Conservation (phyloP, 257 asterid genomes). For the Ophiorrhiza pumila region DNA sequence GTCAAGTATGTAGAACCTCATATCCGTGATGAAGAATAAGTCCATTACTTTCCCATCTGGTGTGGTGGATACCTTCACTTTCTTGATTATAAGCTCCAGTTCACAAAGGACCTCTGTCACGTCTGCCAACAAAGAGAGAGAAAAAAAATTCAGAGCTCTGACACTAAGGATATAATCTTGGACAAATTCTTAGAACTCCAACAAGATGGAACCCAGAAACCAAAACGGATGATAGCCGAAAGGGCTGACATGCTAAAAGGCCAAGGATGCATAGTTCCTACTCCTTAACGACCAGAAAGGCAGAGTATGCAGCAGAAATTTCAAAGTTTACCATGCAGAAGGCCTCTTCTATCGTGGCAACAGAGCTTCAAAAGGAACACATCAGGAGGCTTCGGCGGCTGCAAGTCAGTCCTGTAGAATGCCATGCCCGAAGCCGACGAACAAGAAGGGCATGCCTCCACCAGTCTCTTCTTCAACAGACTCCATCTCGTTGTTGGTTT, state of each 20-base stretch:
- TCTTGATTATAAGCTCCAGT: conserved; percentile 72
- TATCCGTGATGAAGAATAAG: conserved; percentile 78
- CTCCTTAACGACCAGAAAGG: neutral
- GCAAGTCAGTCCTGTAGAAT: conserved; percentile 45
- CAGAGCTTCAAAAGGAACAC: conserved; percentile 78
- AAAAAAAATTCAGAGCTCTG: conserved; percentile 1
- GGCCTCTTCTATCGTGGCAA: conserved; percentile 63
- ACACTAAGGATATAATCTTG: conserved; percentile 14
- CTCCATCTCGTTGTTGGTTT: conserved; percentile 62
- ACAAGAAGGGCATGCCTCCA: conserved; percentile 81
- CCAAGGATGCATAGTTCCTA: neutral
- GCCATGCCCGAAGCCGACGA: conserved; percentile 61
- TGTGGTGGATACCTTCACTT: conserved; percentile 84
- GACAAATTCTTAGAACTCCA: conserved; percentile 11
- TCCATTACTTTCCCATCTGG: conserved; percentile 91
- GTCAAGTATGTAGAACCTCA: conserved; percentile 43
- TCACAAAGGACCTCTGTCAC: conserved; percentile 67
- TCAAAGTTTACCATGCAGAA: conserved; percentile 64
- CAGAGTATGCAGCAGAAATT: neutral
- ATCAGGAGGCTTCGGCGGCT: conserved; percentile 62
- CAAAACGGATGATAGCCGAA: conserved; percentile 4
- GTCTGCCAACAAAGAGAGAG: conserved; percentile 49
- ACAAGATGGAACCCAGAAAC: conserved; percentile 4
- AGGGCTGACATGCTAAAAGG: neutral
- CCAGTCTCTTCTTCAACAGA: conserved; percentile 69